Evolutionary conservation across 1,284 basidiomycete genomes (phyloP).

Genomic region (Lentinus polychrous): DNA sequence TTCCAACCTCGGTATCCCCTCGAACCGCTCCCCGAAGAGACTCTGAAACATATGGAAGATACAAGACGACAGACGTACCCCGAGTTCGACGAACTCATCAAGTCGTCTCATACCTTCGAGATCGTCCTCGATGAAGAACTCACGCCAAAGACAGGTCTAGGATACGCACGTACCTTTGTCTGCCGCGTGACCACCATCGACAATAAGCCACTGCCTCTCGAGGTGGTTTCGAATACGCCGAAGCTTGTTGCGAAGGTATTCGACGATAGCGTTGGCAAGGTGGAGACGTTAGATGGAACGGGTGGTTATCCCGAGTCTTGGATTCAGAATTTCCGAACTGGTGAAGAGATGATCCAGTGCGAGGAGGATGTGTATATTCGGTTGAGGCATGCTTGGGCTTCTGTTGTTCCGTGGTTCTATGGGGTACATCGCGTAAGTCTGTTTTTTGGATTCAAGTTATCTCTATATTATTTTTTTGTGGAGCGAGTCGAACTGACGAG

Average conservation of each 20-base stretch:
- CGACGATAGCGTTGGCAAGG: conserved; percentile 3
- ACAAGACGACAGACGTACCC: background rate
- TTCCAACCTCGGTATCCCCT: conserved; percentile 1
- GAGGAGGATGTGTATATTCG: background rate
- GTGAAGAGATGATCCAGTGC: background rate
- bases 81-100: background rate
- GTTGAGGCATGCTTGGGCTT: background rate
- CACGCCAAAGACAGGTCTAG: background rate
- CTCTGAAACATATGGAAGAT: background rate
- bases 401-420: background rate
- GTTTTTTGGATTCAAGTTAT: background rate
- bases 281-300: no score
- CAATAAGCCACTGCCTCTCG: background rate
- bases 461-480: no score
- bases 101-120: background rate
- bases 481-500: no score
- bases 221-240: background rate
- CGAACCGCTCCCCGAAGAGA: background rate
- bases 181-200: background rate
- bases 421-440: background rate
- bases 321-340: no score
- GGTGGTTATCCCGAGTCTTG: no score
- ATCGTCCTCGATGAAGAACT: background rate
- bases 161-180: conserved; percentile 1
- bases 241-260: conserved; percentile 1